Base-by-base conservation (phyloP, 441 rosid species). In the Syzygium malaccense region DNA sequence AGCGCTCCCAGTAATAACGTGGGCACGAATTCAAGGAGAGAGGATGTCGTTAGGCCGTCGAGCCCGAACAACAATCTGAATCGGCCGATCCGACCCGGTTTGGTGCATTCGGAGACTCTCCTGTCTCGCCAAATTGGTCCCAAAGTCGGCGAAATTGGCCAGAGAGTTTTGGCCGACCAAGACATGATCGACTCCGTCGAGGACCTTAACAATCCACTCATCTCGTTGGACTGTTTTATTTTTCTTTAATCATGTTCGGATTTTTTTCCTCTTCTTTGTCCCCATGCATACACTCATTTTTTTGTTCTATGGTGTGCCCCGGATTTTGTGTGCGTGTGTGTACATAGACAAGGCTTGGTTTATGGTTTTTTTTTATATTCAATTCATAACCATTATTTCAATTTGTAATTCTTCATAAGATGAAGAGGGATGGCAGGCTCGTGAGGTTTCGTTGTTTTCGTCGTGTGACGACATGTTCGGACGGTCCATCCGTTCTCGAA, bases 151-250 rank as follows among this genome's bases (percentile, higher is more conserved):
- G 95, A 92, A 92, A 90, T 86, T 62, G 91, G 92, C 17, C 89
- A 87, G 58, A 91, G 94, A 89, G 96, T 94, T 8, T 14, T 91
- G 14, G 87, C 90, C 56, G 90, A 88, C 19, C 87, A 89, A 68
- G 94, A 91, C 58, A 14, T 45, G 54, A 87, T 86, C 20, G 95
- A 89, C 85, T 86, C 92, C 15, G 26, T 92, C 88, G 98, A 96
- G 91, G 97, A 95, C 88, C 87, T 96, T 9, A 94, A 93, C 33
- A 96, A 94, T 85, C 98, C 98, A 88, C 93, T 93, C 45, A 95
- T 97, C 88, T 96, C 97, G 88, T 93, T 97, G 93, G 99, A 97
- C 93, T 96, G 99, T 88, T 97, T 96, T 90, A 96, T 97, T 86
- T 97, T 97, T 91, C 93, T 97, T 33, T 97, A 92, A 91, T 91